Conservation (phyloP, 2,329 filamentous ascomycete genomes). For the Colletotrichum magnum region DNA sequence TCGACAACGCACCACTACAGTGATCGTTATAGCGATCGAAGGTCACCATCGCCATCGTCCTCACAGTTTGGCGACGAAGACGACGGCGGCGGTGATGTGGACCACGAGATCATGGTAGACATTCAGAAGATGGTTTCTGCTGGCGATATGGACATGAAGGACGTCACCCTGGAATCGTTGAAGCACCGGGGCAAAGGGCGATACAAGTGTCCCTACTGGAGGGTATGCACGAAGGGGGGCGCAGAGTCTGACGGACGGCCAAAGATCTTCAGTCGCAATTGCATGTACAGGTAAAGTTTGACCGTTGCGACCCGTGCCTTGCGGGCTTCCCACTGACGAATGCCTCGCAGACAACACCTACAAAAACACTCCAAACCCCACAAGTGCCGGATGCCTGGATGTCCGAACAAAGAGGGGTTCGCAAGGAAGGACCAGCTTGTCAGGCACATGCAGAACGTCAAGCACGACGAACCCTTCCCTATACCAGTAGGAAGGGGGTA, state of each 20-base stretch:
- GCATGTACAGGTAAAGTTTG: conserved; percentile 55
- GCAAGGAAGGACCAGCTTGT: conserved; percentile 59
- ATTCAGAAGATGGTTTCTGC: background rate
- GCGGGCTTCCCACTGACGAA: conserved; percentile 14
- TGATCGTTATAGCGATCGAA: conserved; percentile 7
- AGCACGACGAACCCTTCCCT: conserved; percentile 46
- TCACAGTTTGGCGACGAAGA: conserved; percentile 13
- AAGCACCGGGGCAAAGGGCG: conserved; percentile 56
- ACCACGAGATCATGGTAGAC: conserved; percentile 1
- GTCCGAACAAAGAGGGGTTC: conserved; percentile 59
- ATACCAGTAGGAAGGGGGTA: conserved; percentile 26
- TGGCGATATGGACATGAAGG: background rate
- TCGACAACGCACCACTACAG: conserved; percentile 15
- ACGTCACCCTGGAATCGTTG: conserved; percentile 53
- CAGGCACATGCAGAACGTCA: conserved; percentile 57
- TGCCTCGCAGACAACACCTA: conserved; percentile 54
- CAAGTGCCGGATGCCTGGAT: conserved; percentile 55
- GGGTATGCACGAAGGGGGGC: conserved; percentile 56
- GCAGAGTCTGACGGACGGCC: conserved; percentile 55
- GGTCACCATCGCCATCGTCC: conserved; percentile 18
- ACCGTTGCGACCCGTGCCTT: conserved; percentile 9
- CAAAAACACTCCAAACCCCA: conserved; percentile 60
- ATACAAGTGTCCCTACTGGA: conserved; percentile 54
- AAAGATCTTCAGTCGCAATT: conserved; percentile 57
- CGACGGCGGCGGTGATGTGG: conserved; percentile 6